Base-by-base conservation (phyloP, 176 grass and related monocot genomes). In the Tillandsia leiboldiana region DNA sequence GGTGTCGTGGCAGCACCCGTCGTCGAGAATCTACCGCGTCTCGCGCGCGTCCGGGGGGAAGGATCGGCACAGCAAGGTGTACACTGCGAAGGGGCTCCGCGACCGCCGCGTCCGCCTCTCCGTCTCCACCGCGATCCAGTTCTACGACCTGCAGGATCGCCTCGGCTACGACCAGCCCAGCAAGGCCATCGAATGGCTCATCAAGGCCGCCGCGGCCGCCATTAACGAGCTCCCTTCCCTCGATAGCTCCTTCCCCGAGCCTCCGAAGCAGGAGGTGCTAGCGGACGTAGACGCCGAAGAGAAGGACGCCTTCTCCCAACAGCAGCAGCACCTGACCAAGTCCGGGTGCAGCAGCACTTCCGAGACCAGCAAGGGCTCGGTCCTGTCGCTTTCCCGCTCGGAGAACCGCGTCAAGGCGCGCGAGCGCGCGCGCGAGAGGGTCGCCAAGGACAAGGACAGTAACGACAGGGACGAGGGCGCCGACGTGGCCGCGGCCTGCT, bases 321-420 rank as follows among this genome's bases (percentile, higher is more conserved):
- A 68, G 64, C 75, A 77, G 66, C 75, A 77, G 53, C 66, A 24
- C 12, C 51, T 65, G n/a, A 68, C 64, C 66, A 77, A 69, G 66
- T 77, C 75, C 12, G 75, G 75, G 12, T 77, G 75, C 65, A 77
- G 75, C 52, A 77, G 75, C 53, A 69, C 52, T 42, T 77, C 75
- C 5, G 75, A 77, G 13, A 77, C 66, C 11, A 77, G 75, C 53
- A 77, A 68, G 66, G 66, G 66, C 11, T 77, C 75, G 51, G 75
- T 77, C 47, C 54, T 69, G 51, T 77, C 75, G n/a, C 33, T 77
- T 12, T 77, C 65, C 11, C 75, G 42, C 11, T 77, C 75, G 18
- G 75, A 77, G 66, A 77, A 20, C 66, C 65, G 65, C 11, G 12
- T 61, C 33, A 77, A 69, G 53, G 66, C 65, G 12, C 47, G 75